A percentile compares a stretch with the other conserved stretches of the same genome.
phyloP scores from a whole-genome alignment of 1,284 basidiomycete species.

The Fistulina hepatica region DNA sequence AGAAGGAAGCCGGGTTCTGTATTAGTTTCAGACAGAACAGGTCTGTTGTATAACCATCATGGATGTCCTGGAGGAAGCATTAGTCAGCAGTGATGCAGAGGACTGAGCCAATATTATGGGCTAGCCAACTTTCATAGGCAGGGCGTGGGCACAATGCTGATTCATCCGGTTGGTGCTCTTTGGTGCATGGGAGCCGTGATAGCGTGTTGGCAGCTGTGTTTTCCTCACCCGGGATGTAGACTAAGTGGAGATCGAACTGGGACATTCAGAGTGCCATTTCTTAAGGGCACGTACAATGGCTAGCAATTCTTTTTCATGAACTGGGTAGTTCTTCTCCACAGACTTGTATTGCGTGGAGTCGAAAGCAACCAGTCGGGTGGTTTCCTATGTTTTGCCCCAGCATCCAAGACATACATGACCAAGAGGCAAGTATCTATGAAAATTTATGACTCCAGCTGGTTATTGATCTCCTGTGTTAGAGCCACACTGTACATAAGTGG shows the following conservation, averaged over 20 bases:
- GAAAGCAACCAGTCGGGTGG: constrained; percentile 31
- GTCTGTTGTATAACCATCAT: constrained; percentile 20
- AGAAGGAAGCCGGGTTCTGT: constrained; percentile 9
- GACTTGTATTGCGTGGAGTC: constrained; percentile 29
- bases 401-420: too few relatives aligned
- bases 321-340: constrained; percentile 28
- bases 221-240: constrained; percentile 12
- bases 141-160: neutral
- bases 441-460: too few relatives aligned
- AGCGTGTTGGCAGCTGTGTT: constrained; percentile 24
- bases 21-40: constrained; percentile 19
- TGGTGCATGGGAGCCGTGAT: constrained; percentile 15
- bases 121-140: too few relatives aligned
- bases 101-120: constrained; percentile 5
- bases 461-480: too few relatives aligned
- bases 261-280: constrained; percentile 30
- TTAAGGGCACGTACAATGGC: constrained; percentile 27
- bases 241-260: constrained; percentile 20
- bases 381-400: too few relatives aligned
- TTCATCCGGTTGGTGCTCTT: constrained; percentile 12
- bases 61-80: constrained; percentile 17
- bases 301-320: constrained; percentile 28
- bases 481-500: too few relatives aligned
- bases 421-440: too few relatives aligned
- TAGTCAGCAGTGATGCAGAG: constrained; percentile 17